Evolutionary conservation across 1,284 basidiomycete genomes (phyloP).

Genomic region (Porodaedalea pini): DNA sequence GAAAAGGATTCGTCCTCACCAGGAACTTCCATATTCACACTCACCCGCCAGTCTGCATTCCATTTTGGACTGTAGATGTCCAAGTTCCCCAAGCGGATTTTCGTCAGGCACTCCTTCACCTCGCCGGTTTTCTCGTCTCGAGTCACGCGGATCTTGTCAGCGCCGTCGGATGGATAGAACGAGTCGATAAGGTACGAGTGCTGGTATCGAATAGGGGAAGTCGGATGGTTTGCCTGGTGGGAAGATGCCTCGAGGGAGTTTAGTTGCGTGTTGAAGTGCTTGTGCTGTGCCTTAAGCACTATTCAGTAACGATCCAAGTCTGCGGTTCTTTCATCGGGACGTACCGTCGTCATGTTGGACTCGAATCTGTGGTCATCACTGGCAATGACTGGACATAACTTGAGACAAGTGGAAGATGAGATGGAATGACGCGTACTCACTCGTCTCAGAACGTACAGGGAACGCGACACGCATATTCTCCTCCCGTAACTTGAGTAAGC

Average conservation of each 20-base stretch:
- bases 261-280: conserved; percentile 79
- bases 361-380: conserved; percentile 77
- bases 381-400: conserved; percentile 38
- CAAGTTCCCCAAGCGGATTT: conserved; percentile 82
- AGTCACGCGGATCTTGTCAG: conserved; percentile 81
- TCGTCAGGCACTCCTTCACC: conserved; percentile 68
- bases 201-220: conserved; percentile 66
- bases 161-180: conserved; percentile 62
- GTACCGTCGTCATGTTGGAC: conserved; percentile 86
- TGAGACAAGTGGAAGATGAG: conserved; percentile 18
- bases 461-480: conserved; percentile 58
- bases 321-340: conserved; percentile 31
- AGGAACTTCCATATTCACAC: conserved; percentile 83
- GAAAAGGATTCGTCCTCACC: conserved; percentile 39
- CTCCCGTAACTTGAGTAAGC: conserved; percentile 64
- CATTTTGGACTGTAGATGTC: conserved; percentile 85
- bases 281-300: conserved; percentile 71
- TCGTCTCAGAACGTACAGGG: conserved; percentile 84
- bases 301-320: conserved; percentile 21
- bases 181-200: conserved; percentile 82
- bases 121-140: conserved; percentile 70
- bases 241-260: conserved; percentile 69
- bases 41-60: conserved; percentile 87
- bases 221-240: conserved; percentile 39
- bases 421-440: conserved; percentile 48